Evolutionary conservation across 129 eudicot genomes (phyloP), one percentile per base, ranked within the genome.

Genomic region (Glebionis coronaria): DNA sequence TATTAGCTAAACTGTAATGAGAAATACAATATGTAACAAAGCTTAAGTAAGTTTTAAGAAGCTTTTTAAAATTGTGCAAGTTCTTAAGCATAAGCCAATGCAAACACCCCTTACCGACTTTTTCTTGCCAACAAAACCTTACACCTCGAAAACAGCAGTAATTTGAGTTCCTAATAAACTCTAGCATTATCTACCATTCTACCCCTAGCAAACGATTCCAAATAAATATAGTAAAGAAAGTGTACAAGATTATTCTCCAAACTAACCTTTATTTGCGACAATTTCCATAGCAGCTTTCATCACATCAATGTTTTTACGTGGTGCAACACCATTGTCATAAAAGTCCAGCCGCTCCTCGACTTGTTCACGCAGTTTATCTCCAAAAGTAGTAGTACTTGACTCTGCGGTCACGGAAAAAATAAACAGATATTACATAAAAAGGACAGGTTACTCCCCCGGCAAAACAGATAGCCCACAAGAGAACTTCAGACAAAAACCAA

Each of bases 261-360:
- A 75, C 82, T 2, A 68, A 93, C 98, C 98, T 74, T 86, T 63
- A 25, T 68, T 75, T 25, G 76, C 78, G 47, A 40, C 88, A 63
- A 53, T 56, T 56, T 79, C 99, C 58, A 94, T 72, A 12, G 91
- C 99, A 56, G 83, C 68, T 76, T 87, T 94, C 99, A 94, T 94
- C 71, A 94, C 86, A 47, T 94, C 99, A 25, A 94, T 84, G 70
- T 94, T 94, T 78, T 94, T 94, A 50, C 95, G 88, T 56, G 99
- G 99, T 19, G 99, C 99, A 78, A 94, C 88, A 13, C 99, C 99
- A 66, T 86, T 90, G 74, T 90, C 97, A 61, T 90, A 90, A 51
- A 90, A 90, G 49, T 90, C 94, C 6, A 92, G 98, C 0, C 98
- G 77, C 77, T 92, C 98, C 64, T 92, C 98, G 54, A 92, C 96